phyloP scores from a whole-genome alignment of 139 green algal genomes.

The Haematococcus lacustris region DNA sequence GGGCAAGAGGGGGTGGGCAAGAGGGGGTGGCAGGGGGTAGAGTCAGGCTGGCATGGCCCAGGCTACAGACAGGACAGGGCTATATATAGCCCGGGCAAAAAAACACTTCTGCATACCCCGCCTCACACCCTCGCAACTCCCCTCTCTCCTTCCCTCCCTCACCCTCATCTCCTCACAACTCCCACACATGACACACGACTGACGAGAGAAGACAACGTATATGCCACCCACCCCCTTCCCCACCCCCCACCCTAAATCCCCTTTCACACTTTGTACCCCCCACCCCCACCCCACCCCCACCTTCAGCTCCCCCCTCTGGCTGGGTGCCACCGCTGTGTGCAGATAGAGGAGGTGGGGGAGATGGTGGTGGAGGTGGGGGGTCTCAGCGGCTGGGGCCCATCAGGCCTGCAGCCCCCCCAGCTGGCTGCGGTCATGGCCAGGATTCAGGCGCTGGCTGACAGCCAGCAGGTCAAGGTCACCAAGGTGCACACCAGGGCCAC shows the following conservation, averaged over 20 bases:
- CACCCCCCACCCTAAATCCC: background rate
- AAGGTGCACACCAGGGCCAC: conserved; percentile 11
- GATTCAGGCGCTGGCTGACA: conserved; percentile 15
- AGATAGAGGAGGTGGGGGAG: conserved; percentile 66
- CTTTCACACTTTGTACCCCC: background rate
- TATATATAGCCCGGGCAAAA: no score
- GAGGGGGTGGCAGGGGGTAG: no score
- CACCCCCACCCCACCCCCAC: background rate
- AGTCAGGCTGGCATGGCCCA: no score
- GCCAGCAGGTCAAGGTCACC: conserved; percentile 6
- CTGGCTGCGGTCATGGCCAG: conserved; percentile 38
- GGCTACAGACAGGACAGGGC: no score
- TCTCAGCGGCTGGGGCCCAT: conserved; percentile 53
- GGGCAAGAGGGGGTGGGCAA: no score
- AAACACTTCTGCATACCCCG: no score
- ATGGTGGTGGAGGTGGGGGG: conserved; percentile 59
- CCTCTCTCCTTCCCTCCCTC: no score
- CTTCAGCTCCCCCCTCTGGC: no score
- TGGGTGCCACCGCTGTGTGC: no score
- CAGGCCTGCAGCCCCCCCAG: conserved; percentile 33
- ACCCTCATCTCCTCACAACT: no score
- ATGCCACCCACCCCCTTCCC: background rate
- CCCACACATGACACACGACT: background rate
- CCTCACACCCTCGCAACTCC: no score
- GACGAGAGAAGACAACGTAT: background rate